phyloP scores from a whole-genome alignment of 306 rosid genomes.

The Urtica urens region DNA sequence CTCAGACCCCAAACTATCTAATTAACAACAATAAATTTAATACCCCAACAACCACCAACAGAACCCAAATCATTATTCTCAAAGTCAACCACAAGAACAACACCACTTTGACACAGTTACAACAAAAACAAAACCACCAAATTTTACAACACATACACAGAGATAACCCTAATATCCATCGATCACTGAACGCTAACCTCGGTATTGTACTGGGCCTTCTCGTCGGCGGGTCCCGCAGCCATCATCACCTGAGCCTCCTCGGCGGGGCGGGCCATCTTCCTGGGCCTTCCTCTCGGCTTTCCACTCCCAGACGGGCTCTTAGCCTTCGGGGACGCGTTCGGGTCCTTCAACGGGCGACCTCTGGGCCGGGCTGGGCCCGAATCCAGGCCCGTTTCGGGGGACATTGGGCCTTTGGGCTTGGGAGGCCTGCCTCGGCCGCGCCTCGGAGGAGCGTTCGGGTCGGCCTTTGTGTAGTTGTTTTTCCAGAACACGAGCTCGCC shows the following conservation, averaged over 20 bases:
- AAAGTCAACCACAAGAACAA: constrained; percentile 20
- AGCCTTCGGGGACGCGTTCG: constrained; percentile 32
- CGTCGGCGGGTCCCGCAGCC: constrained; percentile 86
- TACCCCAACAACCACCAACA: background rate
- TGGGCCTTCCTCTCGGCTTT: constrained; percentile 63
- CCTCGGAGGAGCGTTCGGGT: constrained; percentile 52
- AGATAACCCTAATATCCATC: background rate
- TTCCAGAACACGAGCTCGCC: constrained; percentile 58
- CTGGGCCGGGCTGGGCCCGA: constrained; percentile 39
- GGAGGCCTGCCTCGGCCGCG: constrained; percentile 68
- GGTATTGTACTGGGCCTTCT: constrained; percentile 40
- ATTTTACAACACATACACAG: background rate
- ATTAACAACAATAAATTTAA: too few species aligned
- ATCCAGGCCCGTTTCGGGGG: constrained; percentile 20
- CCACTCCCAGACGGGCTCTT: constrained; percentile 27
- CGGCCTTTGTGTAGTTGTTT: constrained; percentile 54
- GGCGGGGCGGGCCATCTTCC: constrained; percentile 42
- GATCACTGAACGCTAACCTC: constrained; percentile 57
- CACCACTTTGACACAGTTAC: constrained; percentile 15
- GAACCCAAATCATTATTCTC: constrained; percentile 20
- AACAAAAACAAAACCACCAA: background rate
- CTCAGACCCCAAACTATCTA: too few species aligned
- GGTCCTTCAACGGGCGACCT: constrained; percentile 80
- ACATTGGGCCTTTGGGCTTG: background rate
- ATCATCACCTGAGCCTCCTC: constrained; percentile 65